phyloP scores from a whole-genome alignment of 768 basidiomycete species.

The Leccinum sublutescens region DNA sequence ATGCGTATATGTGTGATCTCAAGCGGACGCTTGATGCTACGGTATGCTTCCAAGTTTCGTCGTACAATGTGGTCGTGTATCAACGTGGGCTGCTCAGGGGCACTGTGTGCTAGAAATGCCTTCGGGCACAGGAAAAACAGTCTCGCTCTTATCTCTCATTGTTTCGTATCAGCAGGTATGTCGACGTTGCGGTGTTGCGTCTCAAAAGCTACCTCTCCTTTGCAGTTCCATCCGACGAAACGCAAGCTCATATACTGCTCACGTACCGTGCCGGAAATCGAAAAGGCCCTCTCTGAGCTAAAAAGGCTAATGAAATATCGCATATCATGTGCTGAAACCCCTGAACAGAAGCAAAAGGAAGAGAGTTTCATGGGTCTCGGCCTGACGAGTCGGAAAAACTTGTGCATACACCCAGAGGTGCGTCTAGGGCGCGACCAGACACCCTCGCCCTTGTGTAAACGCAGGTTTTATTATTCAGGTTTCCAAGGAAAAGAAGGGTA shows the following conservation, averaged over 20 bases:
- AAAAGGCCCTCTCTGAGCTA: constrained; percentile 94
- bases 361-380: constrained; percentile 84
- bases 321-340: constrained; percentile 64
- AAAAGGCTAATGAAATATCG: constrained; percentile 93
- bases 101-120: constrained; percentile 99
- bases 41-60: constrained; percentile 41
- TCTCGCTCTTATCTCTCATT: constrained; percentile 91
- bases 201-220: not conserved
- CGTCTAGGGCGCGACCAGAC: constrained; percentile 15
- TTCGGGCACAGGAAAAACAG: constrained; percentile 98
- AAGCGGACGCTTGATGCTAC: constrained; percentile 95
- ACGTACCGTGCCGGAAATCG: constrained; percentile 98
- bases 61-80: not conserved
- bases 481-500: constrained; percentile 97
- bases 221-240: constrained; percentile 85
- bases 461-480: constrained; percentile 49
- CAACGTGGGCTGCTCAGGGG: constrained; percentile 54
- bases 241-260: constrained; percentile 98
- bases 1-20: constrained; percentile 98
- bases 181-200: constrained; percentile 23
- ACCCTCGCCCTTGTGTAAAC: not conserved
- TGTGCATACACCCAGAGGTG: constrained; percentile 94
- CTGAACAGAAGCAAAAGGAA: constrained; percentile 76
- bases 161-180: constrained; percentile 92
- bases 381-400: constrained; percentile 91